These are phyloP conservation scores for Scleromitrula shiraiana DNA, from an alignment of 2,329 filamentous ascomycete genomes.

Conservation along the genomic window DNA sequence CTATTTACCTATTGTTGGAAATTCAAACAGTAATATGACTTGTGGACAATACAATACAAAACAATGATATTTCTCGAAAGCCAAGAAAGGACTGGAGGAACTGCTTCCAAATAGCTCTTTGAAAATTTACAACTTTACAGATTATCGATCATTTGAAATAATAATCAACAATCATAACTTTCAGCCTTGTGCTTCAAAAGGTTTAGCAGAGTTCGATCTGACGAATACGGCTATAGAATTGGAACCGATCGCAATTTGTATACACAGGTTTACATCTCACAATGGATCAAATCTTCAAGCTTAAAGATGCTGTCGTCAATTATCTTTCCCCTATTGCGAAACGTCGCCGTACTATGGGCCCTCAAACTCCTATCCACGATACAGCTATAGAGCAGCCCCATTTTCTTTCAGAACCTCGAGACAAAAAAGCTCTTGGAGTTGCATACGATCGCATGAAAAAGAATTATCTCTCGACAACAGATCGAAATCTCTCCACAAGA, in stretches of 20 bases:
- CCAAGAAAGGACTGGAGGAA: too few species aligned
- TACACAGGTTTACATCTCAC: too few species aligned
- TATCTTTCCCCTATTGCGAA: slow-evolving; percentile 26
- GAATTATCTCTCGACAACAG: slow-evolving; percentile 15
- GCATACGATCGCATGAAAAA: slow-evolving; percentile 10
- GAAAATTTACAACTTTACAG: background rate
- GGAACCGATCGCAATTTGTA: too few species aligned
- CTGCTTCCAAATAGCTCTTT: too few species aligned
- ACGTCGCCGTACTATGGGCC: slow-evolving; percentile 26
- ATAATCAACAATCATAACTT: background rate
- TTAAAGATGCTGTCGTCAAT: slow-evolving; percentile 24
- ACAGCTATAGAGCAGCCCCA: slow-evolving; percentile 9
- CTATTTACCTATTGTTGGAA: too few species aligned
- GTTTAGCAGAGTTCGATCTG: background rate
- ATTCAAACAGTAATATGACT: too few species aligned
- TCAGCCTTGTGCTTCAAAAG: slow-evolving; percentile 6
- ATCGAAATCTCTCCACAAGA: slow-evolving; percentile 8
- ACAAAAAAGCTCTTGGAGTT: slow-evolving; percentile 12
- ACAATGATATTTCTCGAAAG: too few species aligned
- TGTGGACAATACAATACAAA: too few species aligned
- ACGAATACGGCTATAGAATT: background rate
- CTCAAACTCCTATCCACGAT: slow-evolving; percentile 14
- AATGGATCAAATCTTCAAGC: slow-evolving; percentile 24
- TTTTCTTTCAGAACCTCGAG: slow-evolving; percentile 17
- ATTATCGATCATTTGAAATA: background rate